phyloP scores from a whole-genome alignment of 2,329 filamentous ascomycete species.

The Phyllosticta citribraziliensis region DNA sequence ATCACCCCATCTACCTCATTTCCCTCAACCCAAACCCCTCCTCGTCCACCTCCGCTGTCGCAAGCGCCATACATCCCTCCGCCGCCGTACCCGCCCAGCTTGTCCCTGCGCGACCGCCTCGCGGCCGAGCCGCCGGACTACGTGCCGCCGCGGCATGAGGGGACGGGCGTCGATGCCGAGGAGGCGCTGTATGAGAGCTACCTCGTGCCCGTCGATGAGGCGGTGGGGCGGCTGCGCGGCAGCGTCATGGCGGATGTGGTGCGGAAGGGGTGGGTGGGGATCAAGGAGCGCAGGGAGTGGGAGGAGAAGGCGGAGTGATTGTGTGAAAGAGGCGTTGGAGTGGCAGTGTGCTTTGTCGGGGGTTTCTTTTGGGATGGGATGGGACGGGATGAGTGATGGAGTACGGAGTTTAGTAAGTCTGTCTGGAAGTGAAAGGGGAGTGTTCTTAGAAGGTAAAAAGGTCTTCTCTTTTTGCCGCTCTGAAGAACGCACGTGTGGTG shows the following conservation, averaged over 20 bases:
- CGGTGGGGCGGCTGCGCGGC: slow-evolving; percentile 28
- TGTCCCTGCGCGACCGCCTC: slow-evolving; percentile 31
- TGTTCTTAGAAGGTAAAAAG: too few relatives aligned
- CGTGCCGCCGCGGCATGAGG: slow-evolving; percentile 35
- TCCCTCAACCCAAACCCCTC: not conserved
- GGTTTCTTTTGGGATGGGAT: too few relatives aligned
- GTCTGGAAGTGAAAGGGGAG: too few relatives aligned
- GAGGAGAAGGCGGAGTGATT: not conserved
- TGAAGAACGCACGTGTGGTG: too few relatives aligned
- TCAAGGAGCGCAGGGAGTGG: slow-evolving; percentile 14
- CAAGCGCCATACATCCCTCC: slow-evolving; percentile 26
- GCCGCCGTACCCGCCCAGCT: slow-evolving; percentile 23
- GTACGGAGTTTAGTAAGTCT: too few relatives aligned
- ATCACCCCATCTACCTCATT: not conserved
- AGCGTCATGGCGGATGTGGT: slow-evolving; percentile 38
- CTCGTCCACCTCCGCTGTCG: slow-evolving; percentile 12
- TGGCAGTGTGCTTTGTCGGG: too few relatives aligned
- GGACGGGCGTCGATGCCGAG: slow-evolving; percentile 40
- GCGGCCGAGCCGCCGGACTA: slow-evolving; percentile 32
- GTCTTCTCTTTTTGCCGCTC: too few relatives aligned
- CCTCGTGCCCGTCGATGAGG: slow-evolving; percentile 35
- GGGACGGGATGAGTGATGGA: too few relatives aligned
- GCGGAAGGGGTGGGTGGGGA: slow-evolving; percentile 34
- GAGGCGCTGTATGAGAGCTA: slow-evolving; percentile 35
- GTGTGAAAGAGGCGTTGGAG: too few relatives aligned